A percentile compares a stretch with the other conserved stretches of the same genome.
phyloP scores from a whole-genome alignment of 116 monocot genomes.

The Phalaenopsis hybrid region DNA sequence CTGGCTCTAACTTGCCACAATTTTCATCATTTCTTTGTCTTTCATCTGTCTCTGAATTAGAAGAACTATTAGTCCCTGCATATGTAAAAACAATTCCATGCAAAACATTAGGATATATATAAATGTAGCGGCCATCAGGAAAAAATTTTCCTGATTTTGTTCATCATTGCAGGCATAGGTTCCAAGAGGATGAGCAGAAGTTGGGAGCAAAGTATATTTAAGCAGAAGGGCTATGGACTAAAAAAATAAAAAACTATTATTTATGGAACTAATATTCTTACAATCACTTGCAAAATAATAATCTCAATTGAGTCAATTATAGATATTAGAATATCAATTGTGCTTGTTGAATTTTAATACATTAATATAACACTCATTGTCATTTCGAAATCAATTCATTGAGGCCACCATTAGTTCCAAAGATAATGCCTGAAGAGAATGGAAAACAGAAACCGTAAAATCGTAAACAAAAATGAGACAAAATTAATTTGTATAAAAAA shows the following conservation, averaged over 20 bases:
- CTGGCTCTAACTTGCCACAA: slow-evolving; percentile 18
- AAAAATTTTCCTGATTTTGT: neutral
- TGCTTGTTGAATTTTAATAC: neutral
- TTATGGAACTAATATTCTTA: neutral
- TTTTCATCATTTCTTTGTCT: slow-evolving; percentile 26
- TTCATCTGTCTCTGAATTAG: slow-evolving; percentile 16
- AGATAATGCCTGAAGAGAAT: neutral
- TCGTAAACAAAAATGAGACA: neutral
- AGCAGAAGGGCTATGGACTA: neutral
- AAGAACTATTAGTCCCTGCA: slow-evolving; percentile 16
- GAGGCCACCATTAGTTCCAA: neutral
- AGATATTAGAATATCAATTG: neutral
- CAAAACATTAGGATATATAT: neutral
- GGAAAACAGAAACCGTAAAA: neutral
- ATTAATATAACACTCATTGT: neutral
- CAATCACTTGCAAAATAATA: slow-evolving; percentile 1
- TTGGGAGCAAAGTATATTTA: neutral
- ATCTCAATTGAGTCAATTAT: neutral
- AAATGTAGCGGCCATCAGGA: neutral
- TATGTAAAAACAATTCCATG: neutral
- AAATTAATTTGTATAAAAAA: neutral
- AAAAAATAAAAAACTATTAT: neutral
- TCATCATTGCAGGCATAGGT: neutral
- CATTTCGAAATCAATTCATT: neutral
- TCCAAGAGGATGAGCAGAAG: neutral